phyloP scores from a whole-genome alignment of 139 green algal species.

The Auxenochlorella pyrenoidosa region DNA sequence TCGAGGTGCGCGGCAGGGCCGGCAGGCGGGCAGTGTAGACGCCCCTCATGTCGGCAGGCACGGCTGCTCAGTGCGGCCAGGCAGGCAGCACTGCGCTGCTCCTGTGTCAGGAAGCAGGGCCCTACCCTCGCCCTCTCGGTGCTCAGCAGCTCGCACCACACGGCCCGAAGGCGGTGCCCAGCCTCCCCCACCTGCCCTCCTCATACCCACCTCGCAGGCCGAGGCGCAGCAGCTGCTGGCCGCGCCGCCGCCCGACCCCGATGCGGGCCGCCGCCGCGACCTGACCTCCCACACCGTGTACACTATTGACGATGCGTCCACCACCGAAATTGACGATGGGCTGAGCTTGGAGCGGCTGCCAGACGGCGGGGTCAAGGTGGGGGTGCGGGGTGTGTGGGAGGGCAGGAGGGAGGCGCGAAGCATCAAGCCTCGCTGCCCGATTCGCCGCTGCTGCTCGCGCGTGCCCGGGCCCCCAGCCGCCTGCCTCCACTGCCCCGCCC shows the following conservation, averaged over 20 bases:
- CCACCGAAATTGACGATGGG: slow-evolving; percentile 89
- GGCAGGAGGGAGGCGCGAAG: not conserved
- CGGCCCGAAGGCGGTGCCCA: too few relatives aligned
- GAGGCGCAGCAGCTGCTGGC: slow-evolving; percentile 50
- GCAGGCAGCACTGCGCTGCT: not conserved
- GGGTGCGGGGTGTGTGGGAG: not conserved
- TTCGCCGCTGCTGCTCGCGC: not conserved
- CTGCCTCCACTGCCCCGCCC: not conserved
- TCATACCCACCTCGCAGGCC: slow-evolving; percentile 37
- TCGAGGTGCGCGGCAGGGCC: slow-evolving; percentile 41
- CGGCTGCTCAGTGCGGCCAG: not conserved
- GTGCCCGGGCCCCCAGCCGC: not conserved
- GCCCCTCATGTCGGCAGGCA: too few relatives aligned
- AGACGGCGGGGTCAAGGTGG: slow-evolving; percentile 48
- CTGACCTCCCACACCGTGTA: slow-evolving; percentile 67
- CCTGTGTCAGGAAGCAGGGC: not conserved
- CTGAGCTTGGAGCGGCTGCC: slow-evolving; percentile 68
- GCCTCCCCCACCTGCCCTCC: not conserved
- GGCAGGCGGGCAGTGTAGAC: not conserved
- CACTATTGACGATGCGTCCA: slow-evolving; percentile 87
- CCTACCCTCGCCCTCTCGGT: not conserved
- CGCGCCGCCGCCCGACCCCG: slow-evolving; percentile 59
- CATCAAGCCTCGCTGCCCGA: too few relatives aligned
- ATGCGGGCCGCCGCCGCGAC: slow-evolving; percentile 63
- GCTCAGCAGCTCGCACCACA: too few relatives aligned